These are phyloP conservation scores for Kwoniella pini DNA, from an alignment of 768 basidiomycete genomes.

Conservation along the genomic window DNA sequence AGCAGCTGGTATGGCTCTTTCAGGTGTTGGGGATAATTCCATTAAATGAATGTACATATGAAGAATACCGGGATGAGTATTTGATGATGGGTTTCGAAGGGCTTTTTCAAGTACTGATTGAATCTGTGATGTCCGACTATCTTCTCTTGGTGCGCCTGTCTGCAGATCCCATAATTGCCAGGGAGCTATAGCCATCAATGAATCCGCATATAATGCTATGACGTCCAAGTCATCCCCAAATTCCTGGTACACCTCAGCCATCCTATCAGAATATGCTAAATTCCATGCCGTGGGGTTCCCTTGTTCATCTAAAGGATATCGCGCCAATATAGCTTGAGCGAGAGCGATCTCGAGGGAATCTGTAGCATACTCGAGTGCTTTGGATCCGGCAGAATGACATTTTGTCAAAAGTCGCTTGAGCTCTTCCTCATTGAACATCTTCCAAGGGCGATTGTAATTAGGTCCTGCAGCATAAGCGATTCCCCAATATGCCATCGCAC, in stretches of 20 bases:
- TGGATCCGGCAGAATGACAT: not conserved
- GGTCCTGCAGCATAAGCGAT: conserved; percentile 37
- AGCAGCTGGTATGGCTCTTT: conserved; percentile 32
- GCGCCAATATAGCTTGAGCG: conserved; percentile 12
- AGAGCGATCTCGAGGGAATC: conserved; percentile 23
- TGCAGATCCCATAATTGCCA: conserved; percentile 45
- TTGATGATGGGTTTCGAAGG: conserved; percentile 5
- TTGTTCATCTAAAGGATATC: conserved; percentile 23
- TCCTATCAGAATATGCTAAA: conserved; percentile 20
- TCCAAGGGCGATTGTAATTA: conserved; percentile 45
- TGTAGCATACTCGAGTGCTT: conserved; percentile 4
- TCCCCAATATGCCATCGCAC: conserved; percentile 42
- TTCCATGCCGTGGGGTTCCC: conserved; percentile 30
- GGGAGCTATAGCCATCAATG: conserved; percentile 38
- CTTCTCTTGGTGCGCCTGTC: conserved; percentile 28
- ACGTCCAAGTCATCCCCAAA: conserved; percentile 35
- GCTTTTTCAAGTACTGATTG: conserved; percentile 30
- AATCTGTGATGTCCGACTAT: conserved; percentile 17
- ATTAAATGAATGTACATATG: conserved; percentile 48
- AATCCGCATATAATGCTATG: conserved; percentile 38
- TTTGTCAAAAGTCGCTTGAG: conserved; percentile 2
- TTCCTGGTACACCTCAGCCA: conserved; percentile 30
- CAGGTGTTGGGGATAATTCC: conserved; percentile 39
- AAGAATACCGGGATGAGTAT: conserved; percentile 35
- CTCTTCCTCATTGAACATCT: conserved; percentile 16